Conservation (phyloP, 768 basidiomycete species). For the Boletus bicolor region DNA sequence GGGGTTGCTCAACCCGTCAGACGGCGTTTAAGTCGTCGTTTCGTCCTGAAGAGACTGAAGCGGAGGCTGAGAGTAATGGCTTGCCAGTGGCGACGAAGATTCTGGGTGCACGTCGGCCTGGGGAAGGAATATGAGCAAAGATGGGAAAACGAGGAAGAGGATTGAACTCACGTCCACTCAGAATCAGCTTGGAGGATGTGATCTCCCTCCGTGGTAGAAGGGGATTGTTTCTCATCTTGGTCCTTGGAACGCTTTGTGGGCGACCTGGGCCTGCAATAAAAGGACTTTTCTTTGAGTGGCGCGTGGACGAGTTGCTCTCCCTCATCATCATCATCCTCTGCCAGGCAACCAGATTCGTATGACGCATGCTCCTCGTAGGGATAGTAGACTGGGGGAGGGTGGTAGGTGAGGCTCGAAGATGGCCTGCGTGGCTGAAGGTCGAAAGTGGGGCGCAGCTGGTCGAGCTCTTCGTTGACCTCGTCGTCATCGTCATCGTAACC, state of each 20-base stretch:
- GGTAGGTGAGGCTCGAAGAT: constrained; percentile 22
- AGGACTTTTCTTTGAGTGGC: constrained; percentile 29
- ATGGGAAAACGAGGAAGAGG: background rate
- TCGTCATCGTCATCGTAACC: constrained; percentile 29
- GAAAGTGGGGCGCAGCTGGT: constrained; percentile 15
- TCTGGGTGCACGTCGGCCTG: constrained; percentile 58
- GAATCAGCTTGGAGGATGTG: constrained; percentile 20
- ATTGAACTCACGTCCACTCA: constrained; percentile 33
- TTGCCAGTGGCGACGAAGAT: constrained; percentile 58
- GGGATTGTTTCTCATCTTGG: constrained; percentile 21
- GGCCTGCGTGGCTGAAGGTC: constrained; percentile 24
- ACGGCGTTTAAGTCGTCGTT: constrained; percentile 34
- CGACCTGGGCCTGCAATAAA: constrained; percentile 18
- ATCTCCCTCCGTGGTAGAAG: background rate
- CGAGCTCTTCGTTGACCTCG: constrained; percentile 30
- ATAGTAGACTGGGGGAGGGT: constrained; percentile 23
- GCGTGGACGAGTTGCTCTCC: constrained; percentile 14
- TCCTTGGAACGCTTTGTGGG: constrained; percentile 11
- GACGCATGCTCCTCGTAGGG: constrained; percentile 31
- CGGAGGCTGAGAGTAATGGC: constrained; percentile 52
- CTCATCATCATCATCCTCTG: constrained; percentile 29
- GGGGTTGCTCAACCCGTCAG: constrained; percentile 23
- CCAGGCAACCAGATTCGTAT: constrained; percentile 27
- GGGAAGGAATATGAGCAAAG: background rate
- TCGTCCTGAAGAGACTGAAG: constrained; percentile 56